These are phyloP conservation scores for Blastomyces silverae DNA, from an alignment of 2,329 filamentous ascomycete genomes.

Conservation along the genomic window DNA sequence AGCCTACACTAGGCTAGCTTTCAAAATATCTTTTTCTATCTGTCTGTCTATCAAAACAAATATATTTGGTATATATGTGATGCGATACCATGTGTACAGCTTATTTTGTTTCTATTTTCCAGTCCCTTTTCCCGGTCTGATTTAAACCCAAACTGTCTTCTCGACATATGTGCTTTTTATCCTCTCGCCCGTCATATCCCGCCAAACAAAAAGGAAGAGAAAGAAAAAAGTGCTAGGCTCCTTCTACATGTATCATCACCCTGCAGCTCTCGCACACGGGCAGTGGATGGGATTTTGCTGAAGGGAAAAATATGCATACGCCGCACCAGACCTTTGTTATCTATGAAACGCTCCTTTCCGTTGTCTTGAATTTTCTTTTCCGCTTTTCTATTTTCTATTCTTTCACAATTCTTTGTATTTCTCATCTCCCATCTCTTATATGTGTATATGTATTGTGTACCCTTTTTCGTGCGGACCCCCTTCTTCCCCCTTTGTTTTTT, in stretches of 20 bases:
- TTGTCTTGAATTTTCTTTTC: neutral
- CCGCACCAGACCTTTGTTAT: neutral
- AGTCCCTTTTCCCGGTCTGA: neutral
- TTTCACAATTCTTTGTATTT: neutral
- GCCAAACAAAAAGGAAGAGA: neutral
- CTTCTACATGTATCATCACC: neutral
- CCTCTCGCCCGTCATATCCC: neutral
- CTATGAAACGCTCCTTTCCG: neutral
- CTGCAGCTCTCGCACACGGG: neutral
- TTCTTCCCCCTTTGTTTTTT: neutral
- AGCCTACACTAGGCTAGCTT: neutral
- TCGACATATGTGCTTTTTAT: neutral
- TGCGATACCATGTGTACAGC: slow-evolving; percentile 3
- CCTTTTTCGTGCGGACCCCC: neutral
- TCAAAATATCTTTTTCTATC: neutral
- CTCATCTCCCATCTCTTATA: neutral
- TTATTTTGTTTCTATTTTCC: slow-evolving; percentile 1
- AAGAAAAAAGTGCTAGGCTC: neutral
- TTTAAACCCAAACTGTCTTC: neutral
- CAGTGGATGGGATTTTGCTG: neutral
- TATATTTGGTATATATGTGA: slow-evolving; percentile 10
- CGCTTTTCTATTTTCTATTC: neutral
- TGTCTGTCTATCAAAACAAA: slow-evolving; percentile 9
- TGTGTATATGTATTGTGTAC: slow-evolving; percentile 6
- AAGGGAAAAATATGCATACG: neutral